Evolutionary conservation across 306 rosid species (phyloP).

Genomic region (Cicer bijugum): DNA sequence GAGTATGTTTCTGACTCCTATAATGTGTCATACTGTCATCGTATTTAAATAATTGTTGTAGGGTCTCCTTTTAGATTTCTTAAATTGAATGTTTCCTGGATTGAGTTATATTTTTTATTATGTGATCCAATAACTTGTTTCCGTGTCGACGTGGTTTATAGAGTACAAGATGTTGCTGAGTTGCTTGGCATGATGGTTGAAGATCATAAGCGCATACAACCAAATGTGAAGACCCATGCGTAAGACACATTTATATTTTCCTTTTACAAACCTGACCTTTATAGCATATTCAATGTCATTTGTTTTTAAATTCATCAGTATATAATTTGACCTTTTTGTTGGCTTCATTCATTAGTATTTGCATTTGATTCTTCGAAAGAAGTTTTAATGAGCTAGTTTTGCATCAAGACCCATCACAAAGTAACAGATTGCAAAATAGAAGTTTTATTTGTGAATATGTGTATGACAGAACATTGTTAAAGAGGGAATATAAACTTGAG

Average conservation of each 20-base stretch:
- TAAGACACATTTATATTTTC: slow-evolving; percentile 51
- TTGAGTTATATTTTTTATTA: slow-evolving; percentile 21
- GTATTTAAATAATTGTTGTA: slow-evolving; percentile 14
- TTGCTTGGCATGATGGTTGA: slow-evolving; percentile 97
- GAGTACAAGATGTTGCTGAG: slow-evolving; percentile 99
- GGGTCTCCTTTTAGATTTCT: slow-evolving; percentile 26
- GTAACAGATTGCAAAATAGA: slow-evolving; percentile 27
- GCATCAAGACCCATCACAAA: slow-evolving; percentile 38
- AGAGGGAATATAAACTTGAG: slow-evolving; percentile 28
- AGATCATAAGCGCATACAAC: slow-evolving; percentile 88
- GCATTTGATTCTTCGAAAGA: neutral
- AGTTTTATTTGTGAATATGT: slow-evolving; percentile 27
- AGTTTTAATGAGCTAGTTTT: slow-evolving; percentile 35
- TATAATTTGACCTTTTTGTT: slow-evolving; percentile 14
- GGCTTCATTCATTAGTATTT: neutral
- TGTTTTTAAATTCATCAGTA: slow-evolving; percentile 7
- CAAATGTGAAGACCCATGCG: slow-evolving; percentile 88
- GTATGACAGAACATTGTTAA: neutral
- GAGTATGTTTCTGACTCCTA: slow-evolving; percentile 26
- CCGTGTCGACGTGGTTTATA: slow-evolving; percentile 47
- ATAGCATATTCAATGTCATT: slow-evolving; percentile 32
- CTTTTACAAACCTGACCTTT: slow-evolving; percentile 13
- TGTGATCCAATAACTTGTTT: slow-evolving; percentile 38
- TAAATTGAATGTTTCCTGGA: slow-evolving; percentile 36
- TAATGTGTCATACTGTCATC: neutral